Evolutionary conservation across 139 green algal species (phyloP).

Genomic region (Tetradesmus lagerheimii): DNA sequence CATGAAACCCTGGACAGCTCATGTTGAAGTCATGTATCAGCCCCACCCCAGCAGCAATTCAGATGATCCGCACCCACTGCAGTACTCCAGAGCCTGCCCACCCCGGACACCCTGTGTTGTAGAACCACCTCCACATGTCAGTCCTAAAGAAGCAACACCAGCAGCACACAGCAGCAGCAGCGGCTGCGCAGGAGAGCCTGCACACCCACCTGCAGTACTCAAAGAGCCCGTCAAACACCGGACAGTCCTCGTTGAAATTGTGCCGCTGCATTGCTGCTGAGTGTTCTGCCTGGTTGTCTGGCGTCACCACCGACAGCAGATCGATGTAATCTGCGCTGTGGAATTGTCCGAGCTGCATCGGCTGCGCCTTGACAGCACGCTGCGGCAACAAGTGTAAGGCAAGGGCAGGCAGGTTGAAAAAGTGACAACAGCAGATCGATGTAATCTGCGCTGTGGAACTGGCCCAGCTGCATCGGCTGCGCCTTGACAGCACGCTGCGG

Average conservation of each 20-base stretch:
- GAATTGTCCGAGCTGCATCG: slow-evolving; percentile 90
- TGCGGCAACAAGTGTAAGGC: slow-evolving; percentile 53
- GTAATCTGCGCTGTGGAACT: slow-evolving; percentile 93
- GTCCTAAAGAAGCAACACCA: slow-evolving; percentile 80
- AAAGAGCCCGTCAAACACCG: slow-evolving; percentile 88
- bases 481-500: slow-evolving; percentile 82
- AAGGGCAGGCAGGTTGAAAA: no score
- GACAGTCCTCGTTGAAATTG: slow-evolving; percentile 94
- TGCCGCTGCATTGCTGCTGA: slow-evolving; percentile 69
- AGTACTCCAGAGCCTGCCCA: slow-evolving; percentile 89
- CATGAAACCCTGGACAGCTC: slow-evolving; percentile 92
- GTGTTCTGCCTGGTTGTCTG: slow-evolving; percentile 43
- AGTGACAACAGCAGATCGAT: slow-evolving; percentile 59
- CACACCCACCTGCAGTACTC: slow-evolving; percentile 75
- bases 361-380: slow-evolving; percentile 81
- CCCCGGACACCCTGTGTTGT: no score
- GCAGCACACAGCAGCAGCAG: background rate
- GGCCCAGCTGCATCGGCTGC: slow-evolving; percentile 81
- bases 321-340: slow-evolving; percentile 90
- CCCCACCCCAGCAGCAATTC: no score
- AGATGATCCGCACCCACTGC: no score
- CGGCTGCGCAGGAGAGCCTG: background rate
- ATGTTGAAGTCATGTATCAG: slow-evolving; percentile 92
- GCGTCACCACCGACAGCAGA: slow-evolving; percentile 74
- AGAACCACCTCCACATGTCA: slow-evolving; percentile 88